Evolutionary conservation across 257 asterid genomes (phyloP).

Genomic region (Lycium ferocissimum): DNA sequence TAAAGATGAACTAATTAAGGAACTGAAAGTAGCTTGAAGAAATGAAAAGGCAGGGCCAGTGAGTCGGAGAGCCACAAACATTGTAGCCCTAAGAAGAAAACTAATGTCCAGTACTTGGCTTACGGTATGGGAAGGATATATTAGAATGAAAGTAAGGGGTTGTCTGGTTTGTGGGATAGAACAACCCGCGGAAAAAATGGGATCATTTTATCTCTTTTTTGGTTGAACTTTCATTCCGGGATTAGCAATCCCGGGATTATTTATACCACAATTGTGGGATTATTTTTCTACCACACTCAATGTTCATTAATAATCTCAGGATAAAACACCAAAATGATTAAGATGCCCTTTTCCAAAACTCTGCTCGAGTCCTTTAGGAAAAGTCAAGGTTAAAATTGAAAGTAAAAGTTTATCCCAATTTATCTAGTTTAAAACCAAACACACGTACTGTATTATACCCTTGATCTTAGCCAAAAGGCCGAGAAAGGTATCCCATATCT

Average conservation of each 20-base stretch:
- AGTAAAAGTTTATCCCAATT: not conserved
- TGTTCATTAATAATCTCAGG: not conserved
- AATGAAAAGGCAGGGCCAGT: not conserved
- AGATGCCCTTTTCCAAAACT: slow-evolving; percentile 22
- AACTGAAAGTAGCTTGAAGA: not conserved
- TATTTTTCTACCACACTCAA: not conserved
- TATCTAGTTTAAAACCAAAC: slow-evolving; percentile 8
- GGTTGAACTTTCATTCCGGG: not conserved
- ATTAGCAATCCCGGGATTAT: not conserved
- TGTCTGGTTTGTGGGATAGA: not conserved
- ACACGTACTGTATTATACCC: not conserved
- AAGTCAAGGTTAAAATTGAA: not conserved
- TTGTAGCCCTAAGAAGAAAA: slow-evolving; percentile 15
- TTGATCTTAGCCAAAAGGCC: too few relatives aligned
- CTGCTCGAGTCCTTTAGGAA: not conserved
- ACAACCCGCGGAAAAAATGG: not conserved
- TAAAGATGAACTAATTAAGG: not conserved
- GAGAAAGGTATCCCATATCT: not conserved
- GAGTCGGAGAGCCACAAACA: not conserved
- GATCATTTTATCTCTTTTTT: not conserved
- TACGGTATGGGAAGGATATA: not conserved
- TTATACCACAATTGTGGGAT: not conserved
- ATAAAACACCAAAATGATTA: not conserved
- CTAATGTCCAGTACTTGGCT: not conserved
- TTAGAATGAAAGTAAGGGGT: slow-evolving; percentile 2